A percentile compares a stretch with the other conserved stretches of the same genome.
Conservation (phyloP, 306 rosid genomes). For the Oxytropis ochrocephala region DNA sequence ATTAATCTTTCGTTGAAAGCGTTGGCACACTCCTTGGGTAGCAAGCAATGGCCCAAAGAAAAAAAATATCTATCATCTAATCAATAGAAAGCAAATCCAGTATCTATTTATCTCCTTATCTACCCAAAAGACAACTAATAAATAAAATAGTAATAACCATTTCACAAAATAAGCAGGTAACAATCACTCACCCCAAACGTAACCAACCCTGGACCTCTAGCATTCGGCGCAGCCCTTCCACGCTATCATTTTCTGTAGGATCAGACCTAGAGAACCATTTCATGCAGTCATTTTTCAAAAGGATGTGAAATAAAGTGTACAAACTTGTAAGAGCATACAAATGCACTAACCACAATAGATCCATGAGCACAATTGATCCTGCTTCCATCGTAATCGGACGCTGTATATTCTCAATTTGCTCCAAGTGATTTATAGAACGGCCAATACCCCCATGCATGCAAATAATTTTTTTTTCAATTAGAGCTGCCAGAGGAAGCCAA, state of each 20-base stretch:
- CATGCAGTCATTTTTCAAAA: constrained; percentile 25
- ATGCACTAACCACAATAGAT: constrained; percentile 79
- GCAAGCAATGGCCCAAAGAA: too few species aligned
- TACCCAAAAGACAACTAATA: neutral
- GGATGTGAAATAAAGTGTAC: neutral
- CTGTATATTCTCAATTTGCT: constrained; percentile 89
- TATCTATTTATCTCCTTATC: neutral
- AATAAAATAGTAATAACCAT: neutral
- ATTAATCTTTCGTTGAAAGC: too few species aligned
- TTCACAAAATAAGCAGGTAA: constrained; percentile 9
- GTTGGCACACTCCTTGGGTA: too few species aligned
- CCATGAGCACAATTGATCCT: constrained; percentile 96
- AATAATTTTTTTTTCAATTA: constrained; percentile 90
- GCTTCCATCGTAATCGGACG: constrained; percentile 99
- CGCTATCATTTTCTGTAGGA: constrained; percentile 95
- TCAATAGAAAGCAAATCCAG: neutral
- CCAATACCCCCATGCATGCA: constrained; percentile 99
- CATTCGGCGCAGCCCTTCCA: constrained; percentile 97
- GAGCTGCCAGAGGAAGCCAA: constrained; percentile 97
- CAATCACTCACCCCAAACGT: constrained; percentile 92
- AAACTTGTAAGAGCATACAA: constrained; percentile 14
- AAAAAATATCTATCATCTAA: neutral
- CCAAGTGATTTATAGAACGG: constrained; percentile 89
- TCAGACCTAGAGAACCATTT: constrained; percentile 68
- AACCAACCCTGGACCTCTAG: constrained; percentile 98